Percentiles rank a stretch among this genome's conserved stretches.
Conservation (phyloP, 2,329 filamentous ascomycete species). For the Sclerotinia glacialis region DNA sequence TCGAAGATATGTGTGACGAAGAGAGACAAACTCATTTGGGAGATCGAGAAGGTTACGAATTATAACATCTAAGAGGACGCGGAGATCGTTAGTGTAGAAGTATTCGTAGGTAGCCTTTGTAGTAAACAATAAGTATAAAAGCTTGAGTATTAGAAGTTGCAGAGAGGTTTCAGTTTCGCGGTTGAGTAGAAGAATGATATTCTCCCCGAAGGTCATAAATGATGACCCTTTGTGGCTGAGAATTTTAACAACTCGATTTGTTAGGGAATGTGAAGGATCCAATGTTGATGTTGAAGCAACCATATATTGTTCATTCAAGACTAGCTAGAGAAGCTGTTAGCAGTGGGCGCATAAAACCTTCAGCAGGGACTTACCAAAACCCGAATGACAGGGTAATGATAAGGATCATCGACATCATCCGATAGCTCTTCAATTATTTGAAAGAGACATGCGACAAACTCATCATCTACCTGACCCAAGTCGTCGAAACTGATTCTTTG, state of each 20-base stretch:
- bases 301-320: slow-evolving; percentile 98
- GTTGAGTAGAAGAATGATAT: slow-evolving; percentile 91
- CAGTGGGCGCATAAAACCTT: neutral
- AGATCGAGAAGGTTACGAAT: slow-evolving; percentile 95
- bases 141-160: slow-evolving; percentile 93
- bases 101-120: slow-evolving; percentile 91
- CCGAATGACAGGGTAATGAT: slow-evolving; percentile 91
- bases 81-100: slow-evolving; percentile 96
- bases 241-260: slow-evolving; percentile 91
- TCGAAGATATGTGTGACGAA: slow-evolving; percentile 91
- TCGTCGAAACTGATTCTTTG: slow-evolving; percentile 77
- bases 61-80: slow-evolving; percentile 91
- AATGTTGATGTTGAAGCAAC: slow-evolving; percentile 56
- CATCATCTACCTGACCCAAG: slow-evolving; percentile 71
- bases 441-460: slow-evolving; percentile 80
- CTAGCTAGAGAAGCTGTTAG: slow-evolving; percentile 59
- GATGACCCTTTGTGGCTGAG: slow-evolving; percentile 74
- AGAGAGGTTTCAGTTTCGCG: slow-evolving; percentile 91
- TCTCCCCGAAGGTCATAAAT: slow-evolving; percentile 96
- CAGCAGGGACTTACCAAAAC: slow-evolving; percentile 65
- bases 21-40: slow-evolving; percentile 71
- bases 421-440: slow-evolving; percentile 83
- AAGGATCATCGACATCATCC: slow-evolving; percentile 85
- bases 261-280: slow-evolving; percentile 54
- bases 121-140: slow-evolving; percentile 92